phyloP scores from a whole-genome alignment of 2,329 filamentous ascomycete species.

The Fusarium brevicatenulatum region DNA sequence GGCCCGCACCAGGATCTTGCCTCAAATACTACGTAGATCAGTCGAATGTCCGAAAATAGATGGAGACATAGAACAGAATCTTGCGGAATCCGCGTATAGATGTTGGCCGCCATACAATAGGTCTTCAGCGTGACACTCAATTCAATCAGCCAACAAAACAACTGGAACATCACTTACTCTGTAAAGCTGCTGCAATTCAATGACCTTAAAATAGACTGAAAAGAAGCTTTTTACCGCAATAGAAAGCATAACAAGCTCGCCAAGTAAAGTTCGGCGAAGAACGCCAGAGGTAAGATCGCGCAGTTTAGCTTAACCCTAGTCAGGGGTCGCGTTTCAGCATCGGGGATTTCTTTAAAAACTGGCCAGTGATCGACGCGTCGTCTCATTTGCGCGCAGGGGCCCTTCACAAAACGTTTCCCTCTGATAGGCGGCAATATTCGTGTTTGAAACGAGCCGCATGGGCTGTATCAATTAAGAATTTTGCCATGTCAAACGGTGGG shows the following conservation, averaged over 20 bases:
- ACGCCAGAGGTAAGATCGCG: background rate
- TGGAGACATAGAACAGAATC: background rate
- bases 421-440: constrained; percentile 35
- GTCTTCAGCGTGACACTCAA: background rate
- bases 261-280: background rate
- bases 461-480: constrained; percentile 35
- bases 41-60: background rate
- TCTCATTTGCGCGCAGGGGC: background rate
- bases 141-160: background rate
- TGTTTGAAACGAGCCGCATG: constrained; percentile 20
- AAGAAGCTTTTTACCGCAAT: background rate
- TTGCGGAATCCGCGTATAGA: background rate
- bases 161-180: no score
- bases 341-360: background rate
- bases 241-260: background rate
- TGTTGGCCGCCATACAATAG: background rate
- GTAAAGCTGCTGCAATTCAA: background rate
- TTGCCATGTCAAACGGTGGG: constrained; percentile 26
- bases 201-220: background rate
- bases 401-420: background rate
- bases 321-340: constrained; percentile 30
- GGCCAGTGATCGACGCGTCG: constrained; percentile 2
- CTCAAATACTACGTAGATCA: background rate
- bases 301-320: constrained; percentile 26
- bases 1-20: background rate